These are phyloP conservation scores for Phoma sp. DNA, from an alignment of 2,329 filamentous ascomycete species.

Conservation along the genomic window DNA sequence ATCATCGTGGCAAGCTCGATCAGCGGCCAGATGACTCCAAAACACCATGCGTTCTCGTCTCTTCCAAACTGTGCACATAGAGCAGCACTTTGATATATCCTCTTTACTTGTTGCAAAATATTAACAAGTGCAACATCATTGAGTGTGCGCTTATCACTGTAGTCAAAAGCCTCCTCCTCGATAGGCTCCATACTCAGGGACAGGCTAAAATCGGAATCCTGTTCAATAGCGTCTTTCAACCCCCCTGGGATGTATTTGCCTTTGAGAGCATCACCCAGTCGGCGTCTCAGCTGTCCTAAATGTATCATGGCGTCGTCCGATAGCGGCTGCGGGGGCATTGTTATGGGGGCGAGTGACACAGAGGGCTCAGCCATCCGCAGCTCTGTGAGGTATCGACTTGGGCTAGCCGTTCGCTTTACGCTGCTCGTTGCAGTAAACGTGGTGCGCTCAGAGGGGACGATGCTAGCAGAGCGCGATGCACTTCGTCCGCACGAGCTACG, in stretches of 20 bases:
- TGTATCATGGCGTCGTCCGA: not conserved
- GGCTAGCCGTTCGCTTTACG: not conserved
- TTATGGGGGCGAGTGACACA: not conserved
- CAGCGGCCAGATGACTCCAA: slow-evolving; percentile 19
- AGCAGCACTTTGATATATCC: slow-evolving; percentile 13
- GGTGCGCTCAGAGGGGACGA: not conserved
- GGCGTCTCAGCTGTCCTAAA: not conserved
- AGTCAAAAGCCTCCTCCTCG: slow-evolving; percentile 15
- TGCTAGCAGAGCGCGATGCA: no score
- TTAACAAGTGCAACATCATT: not conserved
- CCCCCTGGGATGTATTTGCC: not conserved
- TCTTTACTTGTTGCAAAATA: slow-evolving; percentile 10
- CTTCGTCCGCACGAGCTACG: no score
- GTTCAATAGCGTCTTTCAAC: slow-evolving; percentile 10
- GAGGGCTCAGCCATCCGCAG: not conserved
- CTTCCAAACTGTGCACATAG: slow-evolving; percentile 13
- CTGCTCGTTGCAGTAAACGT: not conserved
- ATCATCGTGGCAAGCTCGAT: slow-evolving; percentile 21
- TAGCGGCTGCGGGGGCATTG: not conserved
- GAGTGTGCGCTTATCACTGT: slow-evolving; percentile 3
- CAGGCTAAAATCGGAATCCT: slow-evolving; percentile 11
- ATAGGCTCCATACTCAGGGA: slow-evolving; percentile 19
- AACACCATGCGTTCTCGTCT: slow-evolving; percentile 25
- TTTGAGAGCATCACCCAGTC: no score
- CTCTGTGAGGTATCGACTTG: not conserved